phyloP scores from a whole-genome alignment of 345 rosid species.

The Populus davidiana region DNA sequence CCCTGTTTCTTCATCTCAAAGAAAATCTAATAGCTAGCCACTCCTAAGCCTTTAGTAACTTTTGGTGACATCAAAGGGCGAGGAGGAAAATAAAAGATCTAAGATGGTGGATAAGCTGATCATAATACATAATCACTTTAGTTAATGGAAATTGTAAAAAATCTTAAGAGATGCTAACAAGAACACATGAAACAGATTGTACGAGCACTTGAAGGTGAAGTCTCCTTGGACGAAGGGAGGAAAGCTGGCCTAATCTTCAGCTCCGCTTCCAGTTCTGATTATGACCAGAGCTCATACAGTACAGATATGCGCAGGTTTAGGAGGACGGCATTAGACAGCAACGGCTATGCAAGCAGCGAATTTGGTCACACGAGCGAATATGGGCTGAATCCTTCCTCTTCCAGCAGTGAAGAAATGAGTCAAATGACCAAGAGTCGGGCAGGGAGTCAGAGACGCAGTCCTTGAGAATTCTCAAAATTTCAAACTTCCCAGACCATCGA shows the following conservation, averaged over 20 bases:
- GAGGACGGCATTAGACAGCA: background rate
- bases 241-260: background rate
- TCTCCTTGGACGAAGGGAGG: background rate
- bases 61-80: background rate
- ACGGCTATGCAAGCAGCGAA: background rate
- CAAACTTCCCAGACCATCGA: background rate
- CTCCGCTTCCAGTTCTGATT: background rate
- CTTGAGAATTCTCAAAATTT: background rate
- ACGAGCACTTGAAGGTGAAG: conserved; percentile 3
- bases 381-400: background rate
- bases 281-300: background rate
- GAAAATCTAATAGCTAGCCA: background rate
- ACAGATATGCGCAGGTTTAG: background rate
- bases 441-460: background rate
- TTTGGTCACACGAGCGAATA: background rate
- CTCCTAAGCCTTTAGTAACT: background rate
- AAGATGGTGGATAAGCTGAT: background rate
- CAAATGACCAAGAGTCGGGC: background rate
- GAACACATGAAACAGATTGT: background rate
- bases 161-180: background rate
- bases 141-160: background rate
- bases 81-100: background rate
- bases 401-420: background rate
- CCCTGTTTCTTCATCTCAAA: background rate
- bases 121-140: background rate